Evolutionary conservation across 1,139 yeast species (phyloP).

Genomic region (Candida glucosophila): DNA sequence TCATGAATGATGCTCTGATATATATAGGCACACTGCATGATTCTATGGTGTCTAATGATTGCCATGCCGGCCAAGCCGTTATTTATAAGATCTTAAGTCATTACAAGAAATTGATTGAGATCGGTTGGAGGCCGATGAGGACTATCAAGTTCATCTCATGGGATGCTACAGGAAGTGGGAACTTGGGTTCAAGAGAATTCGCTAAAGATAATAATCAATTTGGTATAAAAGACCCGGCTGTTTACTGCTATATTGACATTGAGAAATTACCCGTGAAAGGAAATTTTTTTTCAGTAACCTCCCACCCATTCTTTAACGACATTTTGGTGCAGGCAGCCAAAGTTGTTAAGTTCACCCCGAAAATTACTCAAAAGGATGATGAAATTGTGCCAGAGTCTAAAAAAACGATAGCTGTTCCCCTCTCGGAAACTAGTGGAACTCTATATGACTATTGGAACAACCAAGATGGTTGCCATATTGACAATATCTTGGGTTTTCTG

Average conservation of each 20-base stretch:
- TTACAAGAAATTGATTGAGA: slow-evolving; percentile 19
- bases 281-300: slow-evolving; percentile 26
- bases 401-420: neutral
- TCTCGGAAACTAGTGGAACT: slow-evolving; percentile 8
- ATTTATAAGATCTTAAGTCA: slow-evolving; percentile 34
- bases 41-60: slow-evolving; percentile 28
- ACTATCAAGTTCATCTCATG: slow-evolving; percentile 35
- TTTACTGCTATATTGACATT: slow-evolving; percentile 31
- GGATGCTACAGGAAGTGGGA: slow-evolving; percentile 33
- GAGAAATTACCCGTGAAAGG: slow-evolving; percentile 36
- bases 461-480: slow-evolving; percentile 25
- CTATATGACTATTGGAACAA: slow-evolving; percentile 29
- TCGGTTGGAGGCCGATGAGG: slow-evolving; percentile 40
- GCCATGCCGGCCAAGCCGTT: slow-evolving; percentile 34
- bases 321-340: slow-evolving; percentile 22
- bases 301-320: slow-evolving; percentile 29
- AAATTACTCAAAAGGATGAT: no score
- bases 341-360: no score
- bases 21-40: slow-evolving; percentile 37
- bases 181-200: slow-evolving; percentile 21
- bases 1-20: slow-evolving; percentile 33
- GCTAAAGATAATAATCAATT: no score
- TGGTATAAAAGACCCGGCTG: no score
- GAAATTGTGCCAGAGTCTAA: no score
- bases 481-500: slow-evolving; percentile 22